Conservation (phyloP, 768 basidiomycete genomes). For the Collybia sordida region DNA sequence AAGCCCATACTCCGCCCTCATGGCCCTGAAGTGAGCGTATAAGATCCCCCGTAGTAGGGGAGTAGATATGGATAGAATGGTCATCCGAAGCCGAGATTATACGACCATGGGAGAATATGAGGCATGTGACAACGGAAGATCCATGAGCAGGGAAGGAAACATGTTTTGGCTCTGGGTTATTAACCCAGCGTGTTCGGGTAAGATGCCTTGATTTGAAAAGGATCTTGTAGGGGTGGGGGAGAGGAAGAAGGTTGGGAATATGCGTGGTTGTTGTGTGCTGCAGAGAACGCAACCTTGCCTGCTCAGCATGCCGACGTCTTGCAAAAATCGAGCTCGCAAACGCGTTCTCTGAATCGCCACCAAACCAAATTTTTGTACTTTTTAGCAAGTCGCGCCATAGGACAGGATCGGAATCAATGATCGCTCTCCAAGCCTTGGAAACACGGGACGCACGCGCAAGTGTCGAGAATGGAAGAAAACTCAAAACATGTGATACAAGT, state of each 20-base stretch:
- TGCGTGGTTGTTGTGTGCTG: not conserved
- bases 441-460: slow-evolving; percentile 89
- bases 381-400: slow-evolving; percentile 89
- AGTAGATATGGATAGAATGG: slow-evolving; percentile 94
- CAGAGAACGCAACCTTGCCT: slow-evolving; percentile 17
- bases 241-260: slow-evolving; percentile 51
- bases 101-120: slow-evolving; percentile 91
- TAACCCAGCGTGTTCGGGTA: slow-evolving; percentile 79
- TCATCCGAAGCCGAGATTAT: slow-evolving; percentile 98
- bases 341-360: slow-evolving; percentile 77
- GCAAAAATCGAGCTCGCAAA: slow-evolving; percentile 74
- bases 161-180: slow-evolving; percentile 69
- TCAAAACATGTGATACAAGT: slow-evolving; percentile 85
- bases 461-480: slow-evolving; percentile 77
- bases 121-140: slow-evolving; percentile 89
- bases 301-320: slow-evolving; percentile 47
- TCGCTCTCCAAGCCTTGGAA: slow-evolving; percentile 85
- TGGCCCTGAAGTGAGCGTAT: slow-evolving; percentile 81
- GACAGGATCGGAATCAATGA: slow-evolving; percentile 87
- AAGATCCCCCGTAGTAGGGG: slow-evolving; percentile 78
- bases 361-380: slow-evolving; percentile 86
- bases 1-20: slow-evolving; percentile 95
- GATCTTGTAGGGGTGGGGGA: slow-evolving; percentile 87
- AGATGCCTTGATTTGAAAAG: slow-evolving; percentile 90
- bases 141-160: slow-evolving; percentile 88